A percentile compares a stretch with the other conserved stretches of the same genome.
Evolutionary conservation across 1,284 basidiomycete species (phyloP).

Genomic region (Mycena sp.): DNA sequence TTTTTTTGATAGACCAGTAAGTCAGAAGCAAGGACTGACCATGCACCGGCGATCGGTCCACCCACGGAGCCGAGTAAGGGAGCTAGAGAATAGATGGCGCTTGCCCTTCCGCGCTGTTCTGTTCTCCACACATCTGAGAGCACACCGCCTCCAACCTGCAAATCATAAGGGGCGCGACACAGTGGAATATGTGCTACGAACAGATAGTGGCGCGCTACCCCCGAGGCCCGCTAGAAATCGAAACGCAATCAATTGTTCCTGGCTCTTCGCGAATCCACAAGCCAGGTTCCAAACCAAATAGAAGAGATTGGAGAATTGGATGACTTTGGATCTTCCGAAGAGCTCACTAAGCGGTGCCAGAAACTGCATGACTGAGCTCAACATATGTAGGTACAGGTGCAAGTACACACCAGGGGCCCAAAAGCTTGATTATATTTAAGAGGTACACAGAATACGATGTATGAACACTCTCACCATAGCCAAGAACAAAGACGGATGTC

Average conservation of each 20-base stretch:
- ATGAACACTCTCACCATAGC: too few relatives aligned
- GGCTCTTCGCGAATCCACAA: slow-evolving; percentile 70
- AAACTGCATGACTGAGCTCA: too few relatives aligned
- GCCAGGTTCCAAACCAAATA: slow-evolving; percentile 73
- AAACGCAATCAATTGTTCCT: slow-evolving; percentile 67
- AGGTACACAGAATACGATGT: too few relatives aligned
- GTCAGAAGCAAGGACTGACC: too few relatives aligned
- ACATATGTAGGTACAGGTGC: too few relatives aligned
- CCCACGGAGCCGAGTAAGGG: slow-evolving; percentile 70
- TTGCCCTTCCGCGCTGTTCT: slow-evolving; percentile 73
- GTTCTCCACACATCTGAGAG: slow-evolving; percentile 74
- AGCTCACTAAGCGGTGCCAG: too few relatives aligned
- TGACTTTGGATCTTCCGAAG: too few relatives aligned
- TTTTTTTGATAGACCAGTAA: too few relatives aligned
- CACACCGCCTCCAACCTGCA: slow-evolving; percentile 70
- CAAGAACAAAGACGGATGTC: too few relatives aligned
- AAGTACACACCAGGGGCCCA: too few relatives aligned
- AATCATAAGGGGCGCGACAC: slow-evolving; percentile 25
- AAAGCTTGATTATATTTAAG: too few relatives aligned
- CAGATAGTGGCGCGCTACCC: slow-evolving; percentile 69
- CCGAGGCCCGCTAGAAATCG: slow-evolving; percentile 71
- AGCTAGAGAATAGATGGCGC: slow-evolving; percentile 75
- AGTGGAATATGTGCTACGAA: slow-evolving; percentile 39
- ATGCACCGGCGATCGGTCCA: slow-evolving; percentile 69
- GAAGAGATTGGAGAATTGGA: slow-evolving; percentile 68